phyloP scores from a whole-genome alignment of 805 yeast genomes.

The Candida lessepsii region DNA sequence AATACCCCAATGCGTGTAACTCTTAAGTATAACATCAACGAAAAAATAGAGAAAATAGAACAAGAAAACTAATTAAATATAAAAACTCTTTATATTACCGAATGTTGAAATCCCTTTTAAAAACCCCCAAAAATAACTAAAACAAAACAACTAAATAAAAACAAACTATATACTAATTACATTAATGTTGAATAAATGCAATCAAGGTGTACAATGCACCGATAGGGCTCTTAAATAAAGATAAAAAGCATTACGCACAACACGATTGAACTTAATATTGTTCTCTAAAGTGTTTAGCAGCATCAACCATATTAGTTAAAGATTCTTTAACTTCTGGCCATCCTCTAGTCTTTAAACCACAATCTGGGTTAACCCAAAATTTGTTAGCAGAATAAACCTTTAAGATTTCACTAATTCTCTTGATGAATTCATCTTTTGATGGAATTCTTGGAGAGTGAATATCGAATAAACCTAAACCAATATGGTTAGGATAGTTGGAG shows the following conservation, averaged over 20 bases:
- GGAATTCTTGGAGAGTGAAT: constrained; percentile 99
- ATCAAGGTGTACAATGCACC: constrained; percentile 22
- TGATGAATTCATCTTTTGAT: constrained; percentile 92
- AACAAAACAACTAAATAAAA: constrained; percentile 9
- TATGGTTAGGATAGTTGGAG: constrained; percentile 98
- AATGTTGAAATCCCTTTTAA: constrained; percentile 49
- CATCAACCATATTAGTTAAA: constrained; percentile 97
- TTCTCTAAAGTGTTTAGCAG: constrained; percentile 86
- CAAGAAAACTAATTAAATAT: neutral
- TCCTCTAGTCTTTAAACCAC: constrained; percentile 99
- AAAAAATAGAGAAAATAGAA: neutral
- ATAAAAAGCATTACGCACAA: constrained; percentile 4
- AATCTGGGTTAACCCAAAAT: constrained; percentile 99
- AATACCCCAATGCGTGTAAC: too few relatives aligned
- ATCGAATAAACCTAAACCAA: constrained; percentile 98
- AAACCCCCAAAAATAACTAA: constrained; percentile 28
- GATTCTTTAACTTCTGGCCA: constrained; percentile 97
- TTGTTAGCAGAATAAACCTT: constrained; percentile 97
- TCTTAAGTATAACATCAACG: neutral
- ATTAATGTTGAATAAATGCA: constrained; percentile 52
- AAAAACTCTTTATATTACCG: constrained; percentile 28
- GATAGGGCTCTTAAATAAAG: constrained; percentile 15
- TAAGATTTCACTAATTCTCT: constrained; percentile 90
- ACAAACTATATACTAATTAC: constrained; percentile 27
- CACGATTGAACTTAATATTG: constrained; percentile 29